Base-by-base conservation (phyloP, 1,284 basidiomycete genomes). In the Pterulicium gracile region DNA sequence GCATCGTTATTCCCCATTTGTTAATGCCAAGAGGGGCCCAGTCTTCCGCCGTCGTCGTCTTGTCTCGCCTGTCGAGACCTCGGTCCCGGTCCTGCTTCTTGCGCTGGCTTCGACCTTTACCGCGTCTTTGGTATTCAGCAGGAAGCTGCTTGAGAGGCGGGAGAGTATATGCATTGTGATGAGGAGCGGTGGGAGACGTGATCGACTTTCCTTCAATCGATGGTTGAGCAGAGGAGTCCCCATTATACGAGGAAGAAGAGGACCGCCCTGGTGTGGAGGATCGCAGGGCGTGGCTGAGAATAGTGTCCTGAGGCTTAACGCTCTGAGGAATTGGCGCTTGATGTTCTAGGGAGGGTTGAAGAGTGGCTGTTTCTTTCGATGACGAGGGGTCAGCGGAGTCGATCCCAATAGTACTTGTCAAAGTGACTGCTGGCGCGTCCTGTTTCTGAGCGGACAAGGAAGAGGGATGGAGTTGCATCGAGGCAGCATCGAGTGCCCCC, bases 1-100 rank as follows among this genome's bases (percentile, higher is more conserved):
- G 71, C 36, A 89, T 60, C 13, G 72, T 67, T 0, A 82, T 83
- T 15, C 78, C 72, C 84, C 86, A 89, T 55, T 73, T 76, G 50
- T 73, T 75, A 42, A 87, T 63, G 36, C 86, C 85, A 61, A 82
- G 66, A 3, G 83, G 77, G 10, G 62, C 54, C 69, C 74, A 81
- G 18, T 85, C 84, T 22, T 81, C 79, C 54, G 69, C 79, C 40
- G 19, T 60, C 57, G 41, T 52, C 42, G 56, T 57, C 64, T 71
- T n/a, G 58, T 52, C 21, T 67, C 66, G 44, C 54, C 57, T 49
- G 62, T 67, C 19, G 68, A 70, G 13, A 52, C 56, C 53, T 54
- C 50, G 24, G 53, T 51, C 51, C 60, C 54, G 50, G 72, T 65
- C 56, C 4, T 81, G 78, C 36, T 73, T 72, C 57, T 75, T 81